Base-by-base conservation (phyloP, 2,329 filamentous ascomycete genomes). In the Laburnicola sp. region DNA sequence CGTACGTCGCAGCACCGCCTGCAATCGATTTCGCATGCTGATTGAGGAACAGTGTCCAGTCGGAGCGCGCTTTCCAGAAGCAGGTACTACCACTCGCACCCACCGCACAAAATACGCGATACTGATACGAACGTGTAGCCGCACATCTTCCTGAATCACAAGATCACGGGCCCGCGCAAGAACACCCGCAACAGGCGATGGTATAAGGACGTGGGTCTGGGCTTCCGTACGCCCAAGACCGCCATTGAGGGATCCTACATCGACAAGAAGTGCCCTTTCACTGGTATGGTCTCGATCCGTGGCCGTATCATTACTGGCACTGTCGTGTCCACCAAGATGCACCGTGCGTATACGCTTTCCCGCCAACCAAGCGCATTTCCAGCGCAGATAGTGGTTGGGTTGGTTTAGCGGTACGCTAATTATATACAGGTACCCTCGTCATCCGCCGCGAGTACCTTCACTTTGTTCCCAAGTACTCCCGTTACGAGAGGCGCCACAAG, bases 191-290 rank as follows among this genome's bases (percentile, higher is more conserved):
- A 51, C 64, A 88, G 90, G 81, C 87, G 92, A 92, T 93, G 87
- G 91, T 97, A 96, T 82, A 99, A 99, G 89, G 94, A 99, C 77
- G 91, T 99, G 74, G 94, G 94, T 82, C 86, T 99, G 80, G 94
- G 94, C 74, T 99, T 99, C 89, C 88, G 90, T 80, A 99, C 94
- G 77, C 94, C 94, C 80, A 95, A 93, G 87, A 91, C 83, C 72
- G 94, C 94, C 80, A 99, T 99, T 86, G 92, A 97, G 82, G 94
- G 94, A 78, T 89, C 79, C 82, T 99, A 97, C 85, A 99, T 99
- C 76, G 94, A 99, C 88, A 99, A 99, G 91, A 99, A 99, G 86
- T 99, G 94, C 89, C 94, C 94, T 70, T 99, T 99, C 88, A 96
- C 91, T 72, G 95, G 95, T 78, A 85, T 93, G 79, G 92, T 99